Base-by-base conservation (phyloP, 108 stramenopile species). In the Skeletonema tropicum region DNA sequence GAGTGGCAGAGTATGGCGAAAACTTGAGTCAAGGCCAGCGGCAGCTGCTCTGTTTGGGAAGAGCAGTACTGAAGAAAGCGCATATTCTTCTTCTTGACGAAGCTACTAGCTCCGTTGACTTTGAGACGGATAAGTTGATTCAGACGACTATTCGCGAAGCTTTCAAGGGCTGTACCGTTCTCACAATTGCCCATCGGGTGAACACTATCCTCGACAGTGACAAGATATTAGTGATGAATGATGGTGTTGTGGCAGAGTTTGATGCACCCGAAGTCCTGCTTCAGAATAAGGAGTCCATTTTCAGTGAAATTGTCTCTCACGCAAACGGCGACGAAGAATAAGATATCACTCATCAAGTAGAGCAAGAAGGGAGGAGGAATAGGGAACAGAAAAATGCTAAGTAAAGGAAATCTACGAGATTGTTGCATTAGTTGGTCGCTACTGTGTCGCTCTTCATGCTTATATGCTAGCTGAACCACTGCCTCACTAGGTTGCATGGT, bases 181-280 rank as follows among this genome's bases (percentile, higher is more conserved):
- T 97, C 8, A 93, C 95, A 35, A 95, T 98, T 74, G 98, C 98
- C 14, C 97, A 98, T 65, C 75, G 99, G 48, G 89, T 98, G 49
- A 90, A 97, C 71, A 97, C 98, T 2, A 93, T 99, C 63, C 89
- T 96, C 69, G 97, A 99, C 71, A 91, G 83, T 64, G 98, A 98
- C 66, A 94, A 92, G 76, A 87, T 93, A 60, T 71, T 98, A 12
- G 96, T 97, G 9, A 91, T 98, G 94, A 87, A 94, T 59, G 86
- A 95, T 78, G 97, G 97, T 14, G 35, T 57, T 6, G 94, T 93
- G 0, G 90, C 81, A 17, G 97, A 98, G 68, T 92, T 87, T 57
- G 97, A 74, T 25, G 60, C 95, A 12, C 98, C 98, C 12, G 74
- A 92, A 12, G 86, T 92, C 38, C 90, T 99, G 8, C 80, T 98